Percentiles rank a stretch among this genome's conserved stretches.
phyloP scores from a whole-genome alignment of 345 rosid species.

The Reutealis trisperma region DNA sequence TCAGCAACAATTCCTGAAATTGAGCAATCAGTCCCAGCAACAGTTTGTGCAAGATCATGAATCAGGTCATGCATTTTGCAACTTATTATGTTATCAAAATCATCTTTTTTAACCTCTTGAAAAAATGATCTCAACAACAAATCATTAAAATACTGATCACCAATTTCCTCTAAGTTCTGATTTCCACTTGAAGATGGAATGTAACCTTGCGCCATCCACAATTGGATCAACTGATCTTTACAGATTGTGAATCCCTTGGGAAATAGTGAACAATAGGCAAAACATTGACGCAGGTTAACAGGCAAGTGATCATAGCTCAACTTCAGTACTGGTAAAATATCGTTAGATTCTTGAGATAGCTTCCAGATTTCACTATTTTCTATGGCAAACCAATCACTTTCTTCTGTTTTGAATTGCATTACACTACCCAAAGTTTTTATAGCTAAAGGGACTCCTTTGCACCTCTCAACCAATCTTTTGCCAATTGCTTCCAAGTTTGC shows the following conservation, averaged over 20 bases:
- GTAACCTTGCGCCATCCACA: conserved; percentile 14
- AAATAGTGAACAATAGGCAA: conserved; percentile 24
- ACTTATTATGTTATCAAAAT: not conserved
- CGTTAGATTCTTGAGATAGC: conserved; percentile 3
- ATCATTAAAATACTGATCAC: conserved; percentile 22
- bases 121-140: conserved; percentile 25
- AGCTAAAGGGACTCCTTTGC: conserved; percentile 33
- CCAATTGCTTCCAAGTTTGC: conserved; percentile 18
- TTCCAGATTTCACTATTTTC: conserved; percentile 21
- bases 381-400: conserved; percentile 8
- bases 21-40: conserved; percentile 17
- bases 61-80: conserved; percentile 28
- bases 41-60: conserved; percentile 22
- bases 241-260: not conserved
- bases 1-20: conserved; percentile 1
- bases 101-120: conserved; percentile 18
- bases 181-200: conserved; percentile 4
- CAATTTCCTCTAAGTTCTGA: conserved; percentile 14
- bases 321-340: conserved; percentile 16
- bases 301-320: conserved; percentile 26
- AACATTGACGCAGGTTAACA: conserved; percentile 13
- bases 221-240: conserved; percentile 1
- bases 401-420: conserved; percentile 5
- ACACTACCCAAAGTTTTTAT: conserved; percentile 26
- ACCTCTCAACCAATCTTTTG: conserved; percentile 18